Conservation (phyloP, 2,329 filamentous ascomycete genomes). For the Scytalidium lignicola region DNA sequence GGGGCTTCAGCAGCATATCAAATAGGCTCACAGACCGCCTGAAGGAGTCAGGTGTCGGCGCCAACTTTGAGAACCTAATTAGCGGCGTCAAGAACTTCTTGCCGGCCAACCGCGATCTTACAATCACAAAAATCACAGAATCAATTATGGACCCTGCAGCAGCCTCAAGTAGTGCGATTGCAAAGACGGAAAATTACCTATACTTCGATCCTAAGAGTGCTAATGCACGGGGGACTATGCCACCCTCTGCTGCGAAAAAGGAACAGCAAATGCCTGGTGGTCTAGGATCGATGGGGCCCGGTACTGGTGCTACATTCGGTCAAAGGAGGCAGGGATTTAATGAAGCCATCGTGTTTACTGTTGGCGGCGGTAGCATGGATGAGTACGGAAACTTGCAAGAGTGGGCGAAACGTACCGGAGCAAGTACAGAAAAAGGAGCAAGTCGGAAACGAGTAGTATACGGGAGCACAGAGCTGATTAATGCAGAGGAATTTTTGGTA, state of each 20-base stretch:
- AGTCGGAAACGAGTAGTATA: constrained; percentile 84
- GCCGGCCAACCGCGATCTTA: constrained; percentile 92
- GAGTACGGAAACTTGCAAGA: constrained; percentile 97
- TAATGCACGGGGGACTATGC: constrained; percentile 88
- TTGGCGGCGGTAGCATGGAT: constrained; percentile 96
- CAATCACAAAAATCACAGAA: constrained; percentile 95
- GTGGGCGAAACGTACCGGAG: constrained; percentile 77
- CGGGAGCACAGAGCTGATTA: constrained; percentile 81
- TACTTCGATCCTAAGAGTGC: constrained; percentile 96
- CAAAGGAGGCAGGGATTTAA: constrained; percentile 85
- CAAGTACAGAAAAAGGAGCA: constrained; percentile 43
- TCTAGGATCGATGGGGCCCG: constrained; percentile 45
- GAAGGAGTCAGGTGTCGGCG: constrained; percentile 78
- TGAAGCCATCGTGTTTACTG: constrained; percentile 89
- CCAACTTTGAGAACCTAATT: constrained; percentile 90
- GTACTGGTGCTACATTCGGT: constrained; percentile 80
- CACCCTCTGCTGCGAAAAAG: constrained; percentile 58
- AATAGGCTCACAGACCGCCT: constrained; percentile 89
- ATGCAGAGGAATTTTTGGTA: constrained; percentile 60
- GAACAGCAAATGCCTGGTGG: constrained; percentile 36
- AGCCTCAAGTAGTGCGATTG: constrained; percentile 85
- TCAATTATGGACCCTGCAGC: constrained; percentile 94
- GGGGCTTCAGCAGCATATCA: constrained; percentile 86
- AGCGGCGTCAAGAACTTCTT: constrained; percentile 97
- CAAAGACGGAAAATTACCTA: constrained; percentile 92